phyloP scores from a whole-genome alignment of 2,329 filamentous ascomycete species.

The Alternaria infectoria region DNA sequence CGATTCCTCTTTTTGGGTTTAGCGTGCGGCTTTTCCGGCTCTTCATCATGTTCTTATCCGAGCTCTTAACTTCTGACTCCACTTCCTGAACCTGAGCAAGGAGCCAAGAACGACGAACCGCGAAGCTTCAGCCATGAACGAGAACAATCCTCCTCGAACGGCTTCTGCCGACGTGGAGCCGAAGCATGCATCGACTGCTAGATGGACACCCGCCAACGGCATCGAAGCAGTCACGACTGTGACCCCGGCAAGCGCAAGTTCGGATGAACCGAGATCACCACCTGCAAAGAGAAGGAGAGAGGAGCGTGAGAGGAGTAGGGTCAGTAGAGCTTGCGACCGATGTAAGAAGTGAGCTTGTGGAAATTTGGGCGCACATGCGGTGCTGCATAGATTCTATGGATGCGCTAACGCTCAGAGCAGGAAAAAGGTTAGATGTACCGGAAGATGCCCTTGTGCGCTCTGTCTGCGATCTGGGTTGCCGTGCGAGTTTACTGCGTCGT shows the following conservation, averaged over 20 bases:
- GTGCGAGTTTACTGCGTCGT: conserved; percentile 60
- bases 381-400: not conserved
- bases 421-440: conserved; percentile 48
- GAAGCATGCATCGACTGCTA: conserved; percentile 11
- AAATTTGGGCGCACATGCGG: conserved; percentile 4
- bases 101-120: not conserved
- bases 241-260: conserved; percentile 20
- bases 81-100: conserved; percentile 5
- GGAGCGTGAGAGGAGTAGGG: conserved; percentile 49
- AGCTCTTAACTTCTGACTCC: conserved; percentile 4
- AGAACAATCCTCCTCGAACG: not conserved
- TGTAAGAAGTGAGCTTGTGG: conserved; percentile 54
- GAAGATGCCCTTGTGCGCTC: conserved; percentile 44
- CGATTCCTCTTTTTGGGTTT: conserved; percentile 2
- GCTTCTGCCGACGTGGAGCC: not conserved
- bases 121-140: conserved; percentile 1
- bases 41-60: conserved; percentile 10
- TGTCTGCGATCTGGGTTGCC: conserved; percentile 40
- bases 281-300: conserved; percentile 43
- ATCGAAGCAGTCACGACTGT: conserved; percentile 14
- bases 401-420: conserved; percentile 26
- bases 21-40: conserved; percentile 14
- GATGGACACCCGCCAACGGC: conserved; percentile 22
- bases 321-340: conserved; percentile 57
- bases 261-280: conserved; percentile 29